These are phyloP conservation scores for Lodderomyces parapsilosis DNA, from an alignment of 1,139 yeast species.

Conservation along the genomic window DNA sequence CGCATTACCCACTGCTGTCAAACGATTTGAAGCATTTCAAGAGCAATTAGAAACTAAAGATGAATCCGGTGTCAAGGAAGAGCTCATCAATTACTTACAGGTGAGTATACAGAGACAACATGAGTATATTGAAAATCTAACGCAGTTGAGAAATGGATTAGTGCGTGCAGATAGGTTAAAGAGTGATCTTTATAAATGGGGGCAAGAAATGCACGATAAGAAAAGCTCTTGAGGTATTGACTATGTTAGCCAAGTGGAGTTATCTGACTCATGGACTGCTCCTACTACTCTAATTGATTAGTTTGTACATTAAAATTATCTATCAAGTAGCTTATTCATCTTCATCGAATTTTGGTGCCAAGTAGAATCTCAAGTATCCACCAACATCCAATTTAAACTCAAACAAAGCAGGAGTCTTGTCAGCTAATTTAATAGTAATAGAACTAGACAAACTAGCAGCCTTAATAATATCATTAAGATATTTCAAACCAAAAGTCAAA, in stretches of 20 bases:
- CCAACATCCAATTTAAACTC: slow-evolving; percentile 86
- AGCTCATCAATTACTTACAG: slow-evolving; percentile 44
- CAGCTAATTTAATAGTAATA: slow-evolving; percentile 83
- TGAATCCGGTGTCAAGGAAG: slow-evolving; percentile 35
- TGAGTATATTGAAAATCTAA: slow-evolving; percentile 80
- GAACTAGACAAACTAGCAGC: slow-evolving; percentile 77
- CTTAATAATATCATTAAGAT: slow-evolving; percentile 86
- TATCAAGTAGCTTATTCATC: slow-evolving; percentile 50
- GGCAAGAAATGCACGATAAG: slow-evolving; percentile 79
- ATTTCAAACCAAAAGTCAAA: slow-evolving; percentile 87
- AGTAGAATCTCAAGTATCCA: slow-evolving; percentile 91
- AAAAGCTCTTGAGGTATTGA: slow-evolving; percentile 23
- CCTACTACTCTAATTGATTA: too few species aligned
- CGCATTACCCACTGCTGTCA: slow-evolving; percentile 35
- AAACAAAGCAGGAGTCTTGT: slow-evolving; percentile 90
- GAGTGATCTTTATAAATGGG: slow-evolving; percentile 72
- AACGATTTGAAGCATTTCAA: slow-evolving; percentile 37
- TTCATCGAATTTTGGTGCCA: slow-evolving; percentile 96
- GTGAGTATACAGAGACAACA: slow-evolving; percentile 78
- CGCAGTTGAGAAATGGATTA: slow-evolving; percentile 68
- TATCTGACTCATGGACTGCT: too few species aligned
- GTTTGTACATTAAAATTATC: background rate
- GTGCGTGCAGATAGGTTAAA: slow-evolving; percentile 77
- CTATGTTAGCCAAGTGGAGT: too few species aligned
- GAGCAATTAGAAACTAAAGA: slow-evolving; percentile 23